These are phyloP conservation scores for Discostella stelligera DNA, from an alignment of 352 stramenopile species.

Conservation along the genomic window DNA sequence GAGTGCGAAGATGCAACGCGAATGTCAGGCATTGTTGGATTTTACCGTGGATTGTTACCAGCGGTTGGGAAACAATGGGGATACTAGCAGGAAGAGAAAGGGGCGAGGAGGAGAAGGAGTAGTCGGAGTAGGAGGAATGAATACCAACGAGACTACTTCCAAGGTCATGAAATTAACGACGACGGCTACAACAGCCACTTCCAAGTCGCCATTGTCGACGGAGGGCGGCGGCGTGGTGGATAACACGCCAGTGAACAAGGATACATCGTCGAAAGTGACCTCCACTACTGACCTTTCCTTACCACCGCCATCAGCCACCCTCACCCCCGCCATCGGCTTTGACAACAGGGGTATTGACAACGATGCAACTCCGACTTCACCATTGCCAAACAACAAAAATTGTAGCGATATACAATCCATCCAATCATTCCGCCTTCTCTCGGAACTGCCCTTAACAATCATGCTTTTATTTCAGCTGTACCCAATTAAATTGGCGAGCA, in stretches of 20 bases:
- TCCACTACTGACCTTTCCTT: neutral
- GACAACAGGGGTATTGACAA: neutral
- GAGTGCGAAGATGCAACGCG: constrained; percentile 20
- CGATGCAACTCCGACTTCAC: neutral
- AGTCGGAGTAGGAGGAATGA: neutral
- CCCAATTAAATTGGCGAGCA: constrained; percentile 88
- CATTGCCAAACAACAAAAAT: neutral
- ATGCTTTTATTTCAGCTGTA: constrained; percentile 99
- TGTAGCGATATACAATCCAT: constrained; percentile 44
- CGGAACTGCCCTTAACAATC: constrained; percentile 95
- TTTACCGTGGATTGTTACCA: constrained; percentile 36
- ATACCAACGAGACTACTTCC: constrained; percentile 72
- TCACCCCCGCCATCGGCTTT: neutral
- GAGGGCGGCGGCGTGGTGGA: neutral
- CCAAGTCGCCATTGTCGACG: neutral
- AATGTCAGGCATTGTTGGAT: constrained; percentile 41
- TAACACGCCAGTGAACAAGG: neutral
- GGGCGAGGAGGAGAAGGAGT: neutral
- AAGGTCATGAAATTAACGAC: constrained; percentile 2
- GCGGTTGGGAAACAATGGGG: constrained; percentile 16
- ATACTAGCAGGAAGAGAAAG: neutral
- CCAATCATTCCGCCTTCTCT: constrained; percentile 86
- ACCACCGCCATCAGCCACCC: neutral
- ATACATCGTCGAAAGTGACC: constrained; percentile 1
- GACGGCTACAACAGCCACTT: constrained; percentile 6